A percentile compares a stretch with the other conserved stretches of the same genome.
Conservation (phyloP, 2,329 filamentous ascomycete species). For the Sordariomycetes sp. region DNA sequence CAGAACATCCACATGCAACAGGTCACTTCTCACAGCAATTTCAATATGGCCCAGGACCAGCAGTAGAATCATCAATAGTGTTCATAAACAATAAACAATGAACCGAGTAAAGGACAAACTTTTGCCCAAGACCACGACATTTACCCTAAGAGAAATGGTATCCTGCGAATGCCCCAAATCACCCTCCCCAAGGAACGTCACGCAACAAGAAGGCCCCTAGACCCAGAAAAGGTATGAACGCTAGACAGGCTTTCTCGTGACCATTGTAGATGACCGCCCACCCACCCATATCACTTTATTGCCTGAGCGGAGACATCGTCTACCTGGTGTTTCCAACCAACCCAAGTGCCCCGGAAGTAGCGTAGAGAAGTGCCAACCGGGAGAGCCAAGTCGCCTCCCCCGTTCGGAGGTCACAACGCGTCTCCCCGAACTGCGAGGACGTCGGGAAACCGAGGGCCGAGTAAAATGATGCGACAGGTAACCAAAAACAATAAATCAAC, state of each 20-base stretch:
- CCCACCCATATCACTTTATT: no score
- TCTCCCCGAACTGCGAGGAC: neutral
- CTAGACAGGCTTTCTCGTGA: neutral
- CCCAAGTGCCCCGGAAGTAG: neutral
- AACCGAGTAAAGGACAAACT: neutral
- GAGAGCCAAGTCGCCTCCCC: neutral
- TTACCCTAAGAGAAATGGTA: neutral
- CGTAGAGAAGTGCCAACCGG: neutral
- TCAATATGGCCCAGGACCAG: no score
- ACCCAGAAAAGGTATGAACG: neutral
- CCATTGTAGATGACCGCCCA: neutral
- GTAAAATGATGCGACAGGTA: neutral
- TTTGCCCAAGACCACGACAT: neutral
- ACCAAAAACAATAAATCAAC: neutral
- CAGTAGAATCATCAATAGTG: neutral
- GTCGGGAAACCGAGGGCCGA: neutral
- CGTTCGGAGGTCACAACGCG: neutral
- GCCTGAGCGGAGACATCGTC: neutral
- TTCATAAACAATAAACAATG: neutral
- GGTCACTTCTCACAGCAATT: no score
- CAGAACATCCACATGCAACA: no score
- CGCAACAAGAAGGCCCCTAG: neutral
- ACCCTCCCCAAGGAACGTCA: neutral
- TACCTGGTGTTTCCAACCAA: no score
- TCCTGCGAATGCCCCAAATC: neutral